Percentiles rank a stretch among this genome's conserved stretches.
Evolutionary conservation across 768 basidiomycete species (phyloP).

Genomic region (Pulveroboletus sp.): DNA sequence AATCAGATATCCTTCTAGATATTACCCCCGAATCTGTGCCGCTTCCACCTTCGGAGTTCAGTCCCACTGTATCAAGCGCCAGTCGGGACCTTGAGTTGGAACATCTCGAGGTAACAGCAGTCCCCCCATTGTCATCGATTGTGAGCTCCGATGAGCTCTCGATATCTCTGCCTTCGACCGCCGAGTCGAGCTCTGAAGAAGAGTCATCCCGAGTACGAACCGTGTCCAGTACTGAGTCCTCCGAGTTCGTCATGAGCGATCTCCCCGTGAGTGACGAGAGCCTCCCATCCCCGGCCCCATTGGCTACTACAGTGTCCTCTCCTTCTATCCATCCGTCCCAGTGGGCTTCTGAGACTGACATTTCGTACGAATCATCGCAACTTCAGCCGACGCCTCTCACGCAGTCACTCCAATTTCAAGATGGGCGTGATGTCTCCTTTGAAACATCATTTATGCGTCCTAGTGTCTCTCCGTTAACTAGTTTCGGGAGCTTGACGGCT

Average conservation of each 20-base stretch:
- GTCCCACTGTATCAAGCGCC: slow-evolving; percentile 23
- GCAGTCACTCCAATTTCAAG: slow-evolving; percentile 46
- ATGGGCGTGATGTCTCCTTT: slow-evolving; percentile 58
- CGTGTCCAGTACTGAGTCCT: slow-evolving; percentile 40
- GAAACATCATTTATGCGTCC: slow-evolving; percentile 74
- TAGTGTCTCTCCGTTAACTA: slow-evolving; percentile 38
- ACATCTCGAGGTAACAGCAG: slow-evolving; percentile 6
- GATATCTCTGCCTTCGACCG: slow-evolving; percentile 27
- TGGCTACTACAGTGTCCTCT: slow-evolving; percentile 32
- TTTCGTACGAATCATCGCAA: slow-evolving; percentile 75
- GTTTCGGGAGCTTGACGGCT: slow-evolving; percentile 31
- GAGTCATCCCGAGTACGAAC: slow-evolving; percentile 33
- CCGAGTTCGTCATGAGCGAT: slow-evolving; percentile 27
- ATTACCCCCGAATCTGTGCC: slow-evolving; percentile 31
- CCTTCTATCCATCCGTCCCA: slow-evolving; percentile 38
- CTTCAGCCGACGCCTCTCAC: slow-evolving; percentile 66
- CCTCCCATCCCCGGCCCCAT: slow-evolving; percentile 32
- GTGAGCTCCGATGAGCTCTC: slow-evolving; percentile 23
- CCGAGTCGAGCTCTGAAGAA: slow-evolving; percentile 30
- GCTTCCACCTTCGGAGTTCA: slow-evolving; percentile 35
- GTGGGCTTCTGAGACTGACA: slow-evolving; percentile 63
- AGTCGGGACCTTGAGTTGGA: slow-evolving; percentile 23
- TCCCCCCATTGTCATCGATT: slow-evolving; percentile 13
- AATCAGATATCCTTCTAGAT: slow-evolving; percentile 17
- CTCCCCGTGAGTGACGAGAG: slow-evolving; percentile 28